These are phyloP conservation scores for Trifolium repens DNA, from an alignment of 306 rosid species.

Conservation along the genomic window DNA sequence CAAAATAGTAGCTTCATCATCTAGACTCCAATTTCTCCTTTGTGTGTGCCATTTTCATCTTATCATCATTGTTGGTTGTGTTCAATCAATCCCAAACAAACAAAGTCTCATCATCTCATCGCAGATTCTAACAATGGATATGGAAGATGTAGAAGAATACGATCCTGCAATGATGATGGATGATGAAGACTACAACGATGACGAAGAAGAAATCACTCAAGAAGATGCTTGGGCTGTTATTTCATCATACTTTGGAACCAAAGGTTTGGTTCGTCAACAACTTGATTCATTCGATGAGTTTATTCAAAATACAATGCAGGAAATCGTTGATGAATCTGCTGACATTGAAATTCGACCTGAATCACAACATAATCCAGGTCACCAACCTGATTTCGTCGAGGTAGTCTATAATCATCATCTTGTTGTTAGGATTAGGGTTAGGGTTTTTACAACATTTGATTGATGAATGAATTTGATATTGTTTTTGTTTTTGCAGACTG, in stretches of 20 bases:
- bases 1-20: no score
- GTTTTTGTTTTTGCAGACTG: constrained; percentile 54
- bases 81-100: no score
- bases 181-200: constrained; percentile 70
- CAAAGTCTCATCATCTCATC: no score
- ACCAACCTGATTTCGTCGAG: neutral
- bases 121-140: no score
- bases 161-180: constrained; percentile 29
- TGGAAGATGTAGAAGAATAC: no score
- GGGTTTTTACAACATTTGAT: no score
- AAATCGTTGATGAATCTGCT: constrained; percentile 90
- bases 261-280: constrained; percentile 92
- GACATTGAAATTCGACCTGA: constrained; percentile 97
- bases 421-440: no score
- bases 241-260: constrained; percentile 92
- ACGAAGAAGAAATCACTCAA: constrained; percentile 84
- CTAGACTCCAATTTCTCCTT: no score
- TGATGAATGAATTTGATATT: neutral
- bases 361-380: constrained; percentile 96
- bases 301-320: constrained; percentile 97
- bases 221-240: constrained; percentile 99
- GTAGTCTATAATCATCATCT: no score
- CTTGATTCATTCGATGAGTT: constrained; percentile 96
- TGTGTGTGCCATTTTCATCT: no score
- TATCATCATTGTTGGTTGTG: no score